A percentile compares a stretch with the other conserved stretches of the same genome.
These are phyloP conservation scores for Mortierella sp. DNA, from an alignment of 371 early-diverging fungal species.

Conservation along the genomic window DNA sequence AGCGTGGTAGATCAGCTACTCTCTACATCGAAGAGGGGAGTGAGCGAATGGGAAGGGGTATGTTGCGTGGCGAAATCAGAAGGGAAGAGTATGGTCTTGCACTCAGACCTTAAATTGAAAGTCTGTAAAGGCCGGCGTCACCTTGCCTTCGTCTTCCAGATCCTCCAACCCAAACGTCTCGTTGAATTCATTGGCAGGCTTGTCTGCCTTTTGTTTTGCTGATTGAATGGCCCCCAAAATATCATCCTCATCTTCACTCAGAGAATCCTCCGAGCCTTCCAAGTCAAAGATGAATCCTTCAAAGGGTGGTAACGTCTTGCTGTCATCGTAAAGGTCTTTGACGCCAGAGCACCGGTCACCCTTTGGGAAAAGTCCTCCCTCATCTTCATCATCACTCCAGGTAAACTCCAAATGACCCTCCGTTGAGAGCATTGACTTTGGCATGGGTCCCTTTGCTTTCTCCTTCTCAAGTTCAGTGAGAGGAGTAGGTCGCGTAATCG, in stretches of 20 bases:
- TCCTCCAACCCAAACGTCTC: constrained; percentile 32
- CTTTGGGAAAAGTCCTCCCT: constrained; percentile 6
- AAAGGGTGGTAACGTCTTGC: constrained; percentile 34
- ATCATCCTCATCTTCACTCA: constrained; percentile 43
- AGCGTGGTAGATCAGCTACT: too few relatives aligned
- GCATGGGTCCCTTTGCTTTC: neutral
- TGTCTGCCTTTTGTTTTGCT: neutral
- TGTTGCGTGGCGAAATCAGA: too few relatives aligned
- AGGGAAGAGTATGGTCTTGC: too few relatives aligned
- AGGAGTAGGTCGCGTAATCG: constrained; percentile 5
- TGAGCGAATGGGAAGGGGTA: too few relatives aligned
- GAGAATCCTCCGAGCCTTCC: constrained; percentile 27
- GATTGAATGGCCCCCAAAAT: constrained; percentile 11
- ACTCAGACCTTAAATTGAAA: constrained; percentile 35
- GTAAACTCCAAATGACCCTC: constrained; percentile 24
- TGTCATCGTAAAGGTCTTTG: constrained; percentile 31
- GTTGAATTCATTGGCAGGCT: constrained; percentile 22
- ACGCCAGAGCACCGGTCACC: constrained; percentile 34
- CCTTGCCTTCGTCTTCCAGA: constrained; percentile 34
- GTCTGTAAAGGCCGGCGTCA: constrained; percentile 36
- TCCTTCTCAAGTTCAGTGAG: neutral
- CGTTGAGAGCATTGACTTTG: constrained; percentile 14
- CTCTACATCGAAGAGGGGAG: too few relatives aligned
- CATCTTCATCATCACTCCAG: constrained; percentile 27
- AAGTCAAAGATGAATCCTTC: constrained; percentile 46